Percentiles rank a stretch among this genome's conserved stretches.
Conservation (phyloP, 2,329 filamentous ascomycete genomes). For the Conoideocrella luteorostrata region DNA sequence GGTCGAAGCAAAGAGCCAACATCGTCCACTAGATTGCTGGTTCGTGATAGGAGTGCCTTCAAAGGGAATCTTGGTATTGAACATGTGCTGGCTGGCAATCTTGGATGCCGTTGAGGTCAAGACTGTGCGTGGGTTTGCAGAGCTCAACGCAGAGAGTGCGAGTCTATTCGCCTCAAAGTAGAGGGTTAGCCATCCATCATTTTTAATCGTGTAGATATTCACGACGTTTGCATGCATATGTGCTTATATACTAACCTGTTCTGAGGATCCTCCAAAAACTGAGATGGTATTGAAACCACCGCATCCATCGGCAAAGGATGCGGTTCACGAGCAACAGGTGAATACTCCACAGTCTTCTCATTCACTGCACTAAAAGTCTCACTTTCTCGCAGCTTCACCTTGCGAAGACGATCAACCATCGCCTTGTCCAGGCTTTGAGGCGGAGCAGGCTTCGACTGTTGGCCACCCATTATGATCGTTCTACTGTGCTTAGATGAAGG, state of each 20-base stretch:
- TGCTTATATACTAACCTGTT: constrained; percentile 55
- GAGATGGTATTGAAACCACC: constrained; percentile 53
- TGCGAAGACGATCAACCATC: constrained; percentile 35
- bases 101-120: constrained; percentile 57
- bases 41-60: constrained; percentile 82
- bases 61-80: constrained; percentile 75
- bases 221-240: too few species aligned
- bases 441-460: constrained; percentile 33
- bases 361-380: constrained; percentile 33
- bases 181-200: neutral
- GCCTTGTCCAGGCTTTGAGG: constrained; percentile 34
- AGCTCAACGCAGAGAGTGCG: constrained; percentile 66
- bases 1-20: constrained; percentile 90
- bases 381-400: constrained; percentile 42
- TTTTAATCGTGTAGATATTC: too few species aligned
- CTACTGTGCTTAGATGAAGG: neutral
- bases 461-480: constrained; percentile 33
- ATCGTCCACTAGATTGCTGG: constrained; percentile 73
- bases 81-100: constrained; percentile 68
- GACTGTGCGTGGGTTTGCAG: constrained; percentile 58
- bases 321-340: constrained; percentile 21
- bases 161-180: constrained; percentile 43
- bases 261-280: constrained; percentile 58
- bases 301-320: constrained; percentile 45
- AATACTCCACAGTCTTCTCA: constrained; percentile 17